These are phyloP conservation scores for Aspergillus nidulans DNA, from an alignment of 495 filamentous ascomycete genomes.

Conservation along the genomic window DNA sequence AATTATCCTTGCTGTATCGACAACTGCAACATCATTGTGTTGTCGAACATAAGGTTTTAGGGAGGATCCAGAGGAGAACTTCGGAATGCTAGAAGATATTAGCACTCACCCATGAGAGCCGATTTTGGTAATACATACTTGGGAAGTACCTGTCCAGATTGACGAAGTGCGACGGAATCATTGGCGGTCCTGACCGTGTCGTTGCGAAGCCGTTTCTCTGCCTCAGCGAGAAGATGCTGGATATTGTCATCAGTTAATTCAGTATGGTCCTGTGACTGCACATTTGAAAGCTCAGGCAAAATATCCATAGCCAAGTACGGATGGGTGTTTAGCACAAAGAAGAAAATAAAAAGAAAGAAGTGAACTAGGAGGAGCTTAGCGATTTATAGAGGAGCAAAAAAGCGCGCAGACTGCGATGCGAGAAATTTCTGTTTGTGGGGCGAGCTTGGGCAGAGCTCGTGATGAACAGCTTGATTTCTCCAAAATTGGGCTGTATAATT, in stretches of 20 bases:
- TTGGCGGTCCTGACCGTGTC: conserved; percentile 9
- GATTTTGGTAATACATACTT: conserved; percentile 17
- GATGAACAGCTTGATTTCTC: too few relatives aligned
- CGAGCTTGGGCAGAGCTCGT: not conserved
- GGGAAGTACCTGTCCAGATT: conserved; percentile 6
- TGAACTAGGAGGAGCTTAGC: not conserved
- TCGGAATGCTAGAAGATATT: conserved; percentile 31
- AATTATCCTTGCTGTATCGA: conserved; percentile 44
- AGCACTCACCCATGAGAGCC: not conserved
- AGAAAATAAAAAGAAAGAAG: not conserved
- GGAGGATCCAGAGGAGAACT: conserved; percentile 34
- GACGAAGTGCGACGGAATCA: not conserved
- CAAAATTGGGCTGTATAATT: not conserved
- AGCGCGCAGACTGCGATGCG: not conserved
- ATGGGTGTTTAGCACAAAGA: not conserved
- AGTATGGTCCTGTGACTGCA: conserved; percentile 18
- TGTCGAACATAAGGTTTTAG: conserved; percentile 46
- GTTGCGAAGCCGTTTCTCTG: conserved; percentile 53
- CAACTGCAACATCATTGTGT: conserved; percentile 38
- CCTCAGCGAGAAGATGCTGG: conserved; percentile 58
- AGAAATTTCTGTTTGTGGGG: conserved; percentile 16
- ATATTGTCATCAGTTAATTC: conserved; percentile 53
- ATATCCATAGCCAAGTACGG: not conserved
- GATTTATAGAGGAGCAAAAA: not conserved
- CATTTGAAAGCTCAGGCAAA: not conserved